Percentiles rank a stretch among this genome's conserved stretches.
Evolutionary conservation across 768 basidiomycete species (phyloP).

Genomic region (Jaapia argillacea): DNA sequence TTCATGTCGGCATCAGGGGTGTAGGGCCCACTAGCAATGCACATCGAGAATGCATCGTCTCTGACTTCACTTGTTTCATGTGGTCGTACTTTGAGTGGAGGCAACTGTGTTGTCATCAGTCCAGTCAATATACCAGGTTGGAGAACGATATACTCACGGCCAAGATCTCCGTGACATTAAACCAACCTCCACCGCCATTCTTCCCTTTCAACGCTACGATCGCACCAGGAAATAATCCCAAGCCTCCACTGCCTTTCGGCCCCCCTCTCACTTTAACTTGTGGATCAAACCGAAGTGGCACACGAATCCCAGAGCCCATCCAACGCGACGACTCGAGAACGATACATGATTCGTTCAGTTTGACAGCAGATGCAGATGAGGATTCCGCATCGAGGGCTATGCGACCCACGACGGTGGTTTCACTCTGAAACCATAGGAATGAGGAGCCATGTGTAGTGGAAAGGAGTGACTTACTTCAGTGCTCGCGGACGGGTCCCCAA

Average conservation of each 20-base stretch:
- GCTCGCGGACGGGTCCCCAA: conserved; percentile 64
- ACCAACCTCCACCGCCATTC: conserved; percentile 87
- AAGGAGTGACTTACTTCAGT: conserved; percentile 32
- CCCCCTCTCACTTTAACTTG: conserved; percentile 57
- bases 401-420: conserved; percentile 19
- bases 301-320: conserved; percentile 55
- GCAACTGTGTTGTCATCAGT: conserved; percentile 35
- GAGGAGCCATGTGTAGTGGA: not conserved
- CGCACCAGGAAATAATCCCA: conserved; percentile 82
- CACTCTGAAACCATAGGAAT: conserved; percentile 17
- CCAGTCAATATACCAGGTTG: not conserved
- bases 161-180: conserved; percentile 74
- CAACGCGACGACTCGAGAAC: conserved; percentile 79
- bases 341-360: conserved; percentile 66
- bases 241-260: conserved; percentile 46
- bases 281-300: conserved; percentile 64
- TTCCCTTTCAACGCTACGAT: conserved; percentile 79
- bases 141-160: conserved; percentile 39
- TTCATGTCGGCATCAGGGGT: conserved; percentile 69
- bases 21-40: conserved; percentile 79
- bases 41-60: conserved; percentile 49
- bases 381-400: conserved; percentile 47
- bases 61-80: conserved; percentile 27
- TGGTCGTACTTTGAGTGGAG: conserved; percentile 36
- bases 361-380: conserved; percentile 37